Conservation (phyloP, 139 green algal species). For the Closterium sp. region DNA sequence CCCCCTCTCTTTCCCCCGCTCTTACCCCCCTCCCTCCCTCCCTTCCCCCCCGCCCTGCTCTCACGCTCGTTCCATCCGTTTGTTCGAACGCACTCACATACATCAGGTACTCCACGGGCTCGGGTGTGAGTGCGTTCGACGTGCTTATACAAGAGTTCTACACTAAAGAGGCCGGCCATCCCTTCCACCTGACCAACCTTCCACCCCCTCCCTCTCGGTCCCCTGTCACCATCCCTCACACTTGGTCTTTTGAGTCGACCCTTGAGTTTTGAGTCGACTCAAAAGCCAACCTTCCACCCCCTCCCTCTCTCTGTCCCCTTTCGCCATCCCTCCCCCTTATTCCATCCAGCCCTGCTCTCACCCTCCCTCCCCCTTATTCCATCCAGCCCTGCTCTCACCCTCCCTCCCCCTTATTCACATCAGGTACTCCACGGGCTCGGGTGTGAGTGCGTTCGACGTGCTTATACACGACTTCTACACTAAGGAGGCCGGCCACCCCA, state of each 20-base stretch:
- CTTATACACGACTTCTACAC: constrained; percentile 91
- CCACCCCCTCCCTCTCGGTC: constrained; percentile 57
- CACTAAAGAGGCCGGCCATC: constrained; percentile 44
- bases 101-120: constrained; percentile 83
- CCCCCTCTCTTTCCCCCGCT: too few relatives aligned
- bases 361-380: neutral
- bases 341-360: neutral
- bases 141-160: constrained; percentile 92
- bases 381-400: neutral
- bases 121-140: constrained; percentile 71
- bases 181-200: constrained; percentile 82
- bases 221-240: constrained; percentile 57
- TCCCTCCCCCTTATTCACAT: neutral
- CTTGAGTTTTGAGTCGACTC: too few relatives aligned
- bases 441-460: constrained; percentile 76
- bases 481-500: constrained; percentile 47
- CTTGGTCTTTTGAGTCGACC: too few relatives aligned
- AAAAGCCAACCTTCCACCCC: neutral
- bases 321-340: neutral
- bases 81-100: neutral
- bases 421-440: constrained; percentile 84
- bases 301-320: neutral
- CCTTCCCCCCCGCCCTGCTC: too few relatives aligned
- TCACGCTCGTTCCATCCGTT: too few relatives aligned
- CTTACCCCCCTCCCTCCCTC: neutral